Evolutionary conservation across 306 rosid genomes (phyloP).

Genomic region (Cicer arietinum): DNA sequence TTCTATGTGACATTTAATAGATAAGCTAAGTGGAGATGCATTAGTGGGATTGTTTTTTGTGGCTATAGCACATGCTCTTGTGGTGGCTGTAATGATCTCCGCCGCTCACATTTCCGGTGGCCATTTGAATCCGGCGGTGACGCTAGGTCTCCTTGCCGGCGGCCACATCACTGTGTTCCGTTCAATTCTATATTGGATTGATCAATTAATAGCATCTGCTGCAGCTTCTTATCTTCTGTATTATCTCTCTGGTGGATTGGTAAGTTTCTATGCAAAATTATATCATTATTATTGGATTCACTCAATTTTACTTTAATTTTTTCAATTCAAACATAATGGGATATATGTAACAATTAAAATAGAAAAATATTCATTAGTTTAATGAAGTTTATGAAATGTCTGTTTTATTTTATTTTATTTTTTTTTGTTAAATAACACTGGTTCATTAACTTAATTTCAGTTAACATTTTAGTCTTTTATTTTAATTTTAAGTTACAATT

Average conservation of each 20-base stretch:
- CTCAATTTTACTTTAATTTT: too few species aligned
- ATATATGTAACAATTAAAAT: too few species aligned
- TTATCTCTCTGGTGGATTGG: constrained; percentile 79
- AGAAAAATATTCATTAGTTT: too few species aligned
- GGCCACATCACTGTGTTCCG: constrained; percentile 81
- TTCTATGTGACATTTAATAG: constrained; percentile 37
- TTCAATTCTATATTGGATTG: constrained; percentile 82
- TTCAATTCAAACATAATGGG: too few species aligned
- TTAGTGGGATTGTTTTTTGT: constrained; percentile 66
- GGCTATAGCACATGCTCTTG: constrained; percentile 82
- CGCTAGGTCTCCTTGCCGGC: constrained; percentile 72
- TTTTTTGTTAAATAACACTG: too few species aligned
- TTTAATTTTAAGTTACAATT: too few species aligned
- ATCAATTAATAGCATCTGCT: constrained; percentile 70
- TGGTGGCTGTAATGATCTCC: constrained; percentile 84
- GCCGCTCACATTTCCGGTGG: constrained; percentile 95
- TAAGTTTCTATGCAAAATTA: neutral
- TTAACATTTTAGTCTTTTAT: too few species aligned
- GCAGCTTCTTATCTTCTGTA: constrained; percentile 66
- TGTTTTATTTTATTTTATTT: too few species aligned
- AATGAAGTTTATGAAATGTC: too few species aligned
- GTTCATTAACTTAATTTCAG: too few species aligned
- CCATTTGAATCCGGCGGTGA: constrained; percentile 90
- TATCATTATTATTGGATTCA: too few species aligned
- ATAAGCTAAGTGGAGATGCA: constrained; percentile 61